These are phyloP conservation scores for Gossypium herbaceum DNA, from an alignment of 345 rosid genomes.

Conservation along the genomic window DNA sequence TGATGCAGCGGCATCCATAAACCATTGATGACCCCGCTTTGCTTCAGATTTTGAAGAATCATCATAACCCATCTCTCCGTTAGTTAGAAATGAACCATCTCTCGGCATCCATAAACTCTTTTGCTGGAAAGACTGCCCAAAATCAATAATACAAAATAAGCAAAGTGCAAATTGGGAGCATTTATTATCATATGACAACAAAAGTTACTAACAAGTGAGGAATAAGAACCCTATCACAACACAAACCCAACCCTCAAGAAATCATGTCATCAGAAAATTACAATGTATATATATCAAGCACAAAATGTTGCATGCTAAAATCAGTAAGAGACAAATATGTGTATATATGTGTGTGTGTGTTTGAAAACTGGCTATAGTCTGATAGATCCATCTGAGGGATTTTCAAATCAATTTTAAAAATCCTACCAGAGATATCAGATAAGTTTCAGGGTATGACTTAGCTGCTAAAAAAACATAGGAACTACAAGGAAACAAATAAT, in stretches of 20 bases:
- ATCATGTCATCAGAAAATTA: neutral
- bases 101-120: slow-evolving; percentile 42
- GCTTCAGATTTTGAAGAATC: slow-evolving; percentile 43
- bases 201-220: neutral
- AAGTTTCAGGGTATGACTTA: neutral
- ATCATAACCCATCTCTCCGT: slow-evolving; percentile 40
- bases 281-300: neutral
- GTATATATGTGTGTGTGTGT: no score
- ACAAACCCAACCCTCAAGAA: neutral
- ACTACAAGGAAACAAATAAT: neutral
- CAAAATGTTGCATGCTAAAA: neutral
- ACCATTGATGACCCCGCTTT: slow-evolving; percentile 53
- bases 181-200: slow-evolving; percentile 6
- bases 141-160: slow-evolving; percentile 8
- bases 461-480: neutral
- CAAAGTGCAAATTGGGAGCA: neutral
- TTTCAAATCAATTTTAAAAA: neutral
- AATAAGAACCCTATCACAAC: neutral
- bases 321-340: neutral
- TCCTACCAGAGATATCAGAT: neutral
- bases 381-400: neutral
- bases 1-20: slow-evolving; percentile 36
- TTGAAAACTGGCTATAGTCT: neutral
- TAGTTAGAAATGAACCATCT: slow-evolving; percentile 31
- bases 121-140: slow-evolving; percentile 43